Evolutionary conservation across 2,329 filamentous ascomycete species (phyloP).

Genomic region (Fusarium continuum): DNA sequence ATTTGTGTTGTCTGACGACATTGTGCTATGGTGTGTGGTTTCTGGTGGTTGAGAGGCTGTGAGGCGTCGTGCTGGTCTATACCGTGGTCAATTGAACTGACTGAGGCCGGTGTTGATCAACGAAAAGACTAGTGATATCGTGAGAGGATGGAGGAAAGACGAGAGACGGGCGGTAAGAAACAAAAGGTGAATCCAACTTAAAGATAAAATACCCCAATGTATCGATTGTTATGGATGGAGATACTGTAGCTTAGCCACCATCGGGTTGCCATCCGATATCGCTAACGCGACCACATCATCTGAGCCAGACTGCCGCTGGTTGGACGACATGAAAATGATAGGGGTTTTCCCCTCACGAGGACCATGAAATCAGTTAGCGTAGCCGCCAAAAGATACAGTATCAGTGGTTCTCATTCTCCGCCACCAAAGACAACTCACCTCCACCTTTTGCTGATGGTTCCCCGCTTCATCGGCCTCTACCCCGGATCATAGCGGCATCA

Average conservation of each 20-base stretch:
- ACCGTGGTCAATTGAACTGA: background rate
- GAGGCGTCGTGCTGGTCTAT: background rate
- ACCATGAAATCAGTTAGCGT: constrained; percentile 16
- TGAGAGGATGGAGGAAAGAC: fast-evolving
- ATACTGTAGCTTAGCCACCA: background rate
- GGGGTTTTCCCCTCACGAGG: constrained; percentile 7
- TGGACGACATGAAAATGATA: constrained; percentile 4
- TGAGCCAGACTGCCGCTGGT: background rate
- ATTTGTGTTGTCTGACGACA: constrained; percentile 1
- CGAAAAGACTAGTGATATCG: fast-evolving
- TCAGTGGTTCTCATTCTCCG: background rate
- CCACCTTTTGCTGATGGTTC: background rate
- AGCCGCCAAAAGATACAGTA: constrained; percentile 9
- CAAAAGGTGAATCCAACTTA: background rate
- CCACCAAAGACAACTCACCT: background rate
- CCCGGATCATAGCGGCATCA: constrained; percentile 7
- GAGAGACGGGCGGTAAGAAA: background rate
- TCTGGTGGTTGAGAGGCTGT: background rate
- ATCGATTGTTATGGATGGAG: background rate
- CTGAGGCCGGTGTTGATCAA: background rate
- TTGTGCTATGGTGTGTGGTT: background rate
- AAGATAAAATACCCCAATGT: background rate
- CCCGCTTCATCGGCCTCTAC: constrained; percentile 13
- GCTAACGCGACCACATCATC: background rate
- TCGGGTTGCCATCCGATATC: constrained; percentile 20